A percentile compares a stretch with the other conserved stretches of the same genome.
phyloP scores from a whole-genome alignment of 129 eudicot species.

The Logfia minima region DNA sequence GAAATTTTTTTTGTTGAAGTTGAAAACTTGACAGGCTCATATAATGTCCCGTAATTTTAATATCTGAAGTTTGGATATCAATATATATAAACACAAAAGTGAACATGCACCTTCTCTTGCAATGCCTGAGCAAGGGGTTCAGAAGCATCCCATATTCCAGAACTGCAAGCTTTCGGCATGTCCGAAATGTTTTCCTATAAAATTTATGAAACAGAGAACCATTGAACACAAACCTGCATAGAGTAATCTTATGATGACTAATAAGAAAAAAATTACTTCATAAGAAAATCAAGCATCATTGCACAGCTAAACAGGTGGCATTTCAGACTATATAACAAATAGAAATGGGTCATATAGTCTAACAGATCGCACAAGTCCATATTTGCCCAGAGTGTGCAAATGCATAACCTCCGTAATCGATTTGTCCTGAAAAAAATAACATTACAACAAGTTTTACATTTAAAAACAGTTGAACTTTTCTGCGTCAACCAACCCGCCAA shows the following conservation, averaged over 20 bases:
- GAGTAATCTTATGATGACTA: not conserved
- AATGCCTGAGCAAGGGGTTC: slow-evolving; percentile 81
- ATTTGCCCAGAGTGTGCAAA: too few species aligned
- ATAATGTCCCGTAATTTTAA: not conserved
- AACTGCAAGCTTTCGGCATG: slow-evolving; percentile 27
- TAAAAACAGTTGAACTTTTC: too few species aligned
- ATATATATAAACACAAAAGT: slow-evolving; percentile 8
- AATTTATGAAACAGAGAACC: slow-evolving; percentile 19
- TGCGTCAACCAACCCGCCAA: too few species aligned
- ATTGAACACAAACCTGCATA: not conserved
- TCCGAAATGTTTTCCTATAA: slow-evolving; percentile 44
- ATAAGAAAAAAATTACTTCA: not conserved
- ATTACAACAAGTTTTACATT: too few species aligned
- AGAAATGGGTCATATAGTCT: too few species aligned
- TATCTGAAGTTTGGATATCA: not conserved
- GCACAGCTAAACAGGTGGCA: not conserved
- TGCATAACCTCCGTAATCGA: too few species aligned
- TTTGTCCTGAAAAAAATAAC: too few species aligned
- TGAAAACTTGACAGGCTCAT: slow-evolving; percentile 15
- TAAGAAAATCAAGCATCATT: not conserved
- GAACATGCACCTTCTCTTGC: slow-evolving; percentile 70
- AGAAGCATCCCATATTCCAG: slow-evolving; percentile 49
- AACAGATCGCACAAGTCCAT: too few species aligned
- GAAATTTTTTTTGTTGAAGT: not conserved
- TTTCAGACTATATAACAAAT: too few species aligned